These are phyloP conservation scores for Talaromyces adpressus DNA, from an alignment of 495 filamentous ascomycete genomes.

Conservation along the genomic window DNA sequence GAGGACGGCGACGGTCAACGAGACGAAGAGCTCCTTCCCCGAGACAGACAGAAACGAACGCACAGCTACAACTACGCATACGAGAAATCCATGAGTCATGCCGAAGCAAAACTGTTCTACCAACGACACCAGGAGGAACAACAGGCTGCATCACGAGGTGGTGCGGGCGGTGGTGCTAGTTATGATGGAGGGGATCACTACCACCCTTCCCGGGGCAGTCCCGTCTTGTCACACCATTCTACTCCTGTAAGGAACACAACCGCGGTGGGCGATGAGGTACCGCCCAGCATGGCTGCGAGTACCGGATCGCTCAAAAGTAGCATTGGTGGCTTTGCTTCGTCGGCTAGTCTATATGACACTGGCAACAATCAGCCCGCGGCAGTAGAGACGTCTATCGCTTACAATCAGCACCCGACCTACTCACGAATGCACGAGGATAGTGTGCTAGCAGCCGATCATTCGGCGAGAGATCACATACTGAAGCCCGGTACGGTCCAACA, in stretches of 20 bases:
- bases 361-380: not conserved
- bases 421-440: constrained; percentile 17
- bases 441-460: constrained; percentile 33
- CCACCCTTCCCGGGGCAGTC: constrained; percentile 18
- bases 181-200: constrained; percentile 10
- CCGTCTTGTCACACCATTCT: constrained; percentile 12
- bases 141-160: constrained; percentile 7
- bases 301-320: constrained; percentile 9
- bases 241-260: constrained; percentile 5
- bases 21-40: constrained; percentile 53
- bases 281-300: constrained; percentile 4
- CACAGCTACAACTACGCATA: constrained; percentile 80
- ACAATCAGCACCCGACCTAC: not conserved
- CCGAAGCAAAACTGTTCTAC: constrained; percentile 91
- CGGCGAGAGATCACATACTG: constrained; percentile 33
- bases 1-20: not conserved
- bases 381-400: not conserved
- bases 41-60: constrained; percentile 72
- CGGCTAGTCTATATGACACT: not conserved
- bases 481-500: not conserved
- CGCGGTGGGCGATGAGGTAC: constrained; percentile 8
- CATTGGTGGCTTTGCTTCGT: constrained; percentile 6
- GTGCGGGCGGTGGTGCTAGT: not conserved
- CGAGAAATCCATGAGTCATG: constrained; percentile 84
- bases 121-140: constrained; percentile 68